Conservation (phyloP, 2,329 filamentous ascomycete genomes). For the Piedraia hortae region DNA sequence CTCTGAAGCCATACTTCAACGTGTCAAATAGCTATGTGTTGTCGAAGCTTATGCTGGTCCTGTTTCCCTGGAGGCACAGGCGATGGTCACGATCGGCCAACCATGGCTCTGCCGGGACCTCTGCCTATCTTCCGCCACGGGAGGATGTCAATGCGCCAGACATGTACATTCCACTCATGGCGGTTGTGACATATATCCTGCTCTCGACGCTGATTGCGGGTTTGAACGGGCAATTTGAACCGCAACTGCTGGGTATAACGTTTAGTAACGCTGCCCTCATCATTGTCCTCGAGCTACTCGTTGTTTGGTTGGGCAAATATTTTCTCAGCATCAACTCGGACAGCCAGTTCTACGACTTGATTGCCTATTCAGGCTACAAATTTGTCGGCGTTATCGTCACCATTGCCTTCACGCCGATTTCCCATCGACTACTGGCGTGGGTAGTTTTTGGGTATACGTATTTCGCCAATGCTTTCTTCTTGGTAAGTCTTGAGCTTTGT, state of each 20-base stretch:
- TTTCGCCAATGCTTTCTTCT: constrained; percentile 75
- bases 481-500: constrained; percentile 30
- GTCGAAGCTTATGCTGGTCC: constrained; percentile 72
- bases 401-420: constrained; percentile 47
- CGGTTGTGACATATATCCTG: constrained; percentile 87
- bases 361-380: constrained; percentile 95
- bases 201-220: constrained; percentile 76
- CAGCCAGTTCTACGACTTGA: constrained; percentile 71
- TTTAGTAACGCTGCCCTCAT: constrained; percentile 62
- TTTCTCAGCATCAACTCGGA: constrained; percentile 82
- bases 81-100: constrained; percentile 37
- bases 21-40: constrained; percentile 93
- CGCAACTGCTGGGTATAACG: constrained; percentile 72
- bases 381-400: constrained; percentile 92
- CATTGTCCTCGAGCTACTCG: constrained; percentile 65
- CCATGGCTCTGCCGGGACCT: not conserved
- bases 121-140: constrained; percentile 51
- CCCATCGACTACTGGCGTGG: constrained; percentile 71
- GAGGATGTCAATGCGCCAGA: constrained; percentile 87
- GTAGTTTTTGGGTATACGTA: constrained; percentile 74
- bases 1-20: constrained; percentile 97
- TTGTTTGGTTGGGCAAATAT: constrained; percentile 77
- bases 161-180: constrained; percentile 99
- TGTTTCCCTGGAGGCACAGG: constrained; percentile 94
- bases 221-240: constrained; percentile 71